Evolutionary conservation across 2,329 filamentous ascomycete genomes (phyloP).

Genomic region (Rutstroemia sydowiana): DNA sequence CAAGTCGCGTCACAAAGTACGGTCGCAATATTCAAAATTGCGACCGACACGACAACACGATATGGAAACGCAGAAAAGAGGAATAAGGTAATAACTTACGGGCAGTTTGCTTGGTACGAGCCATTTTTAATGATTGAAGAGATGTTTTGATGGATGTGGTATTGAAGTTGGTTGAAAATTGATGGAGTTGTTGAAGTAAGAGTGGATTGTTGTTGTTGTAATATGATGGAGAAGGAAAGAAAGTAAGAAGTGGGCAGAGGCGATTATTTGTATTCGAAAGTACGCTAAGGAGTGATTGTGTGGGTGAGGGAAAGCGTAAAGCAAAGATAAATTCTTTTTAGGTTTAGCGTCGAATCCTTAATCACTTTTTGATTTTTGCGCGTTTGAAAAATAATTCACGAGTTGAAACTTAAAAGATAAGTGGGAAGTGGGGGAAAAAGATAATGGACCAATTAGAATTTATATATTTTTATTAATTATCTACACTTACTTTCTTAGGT

Average conservation of each 20-base stretch:
- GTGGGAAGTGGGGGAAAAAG: no score
- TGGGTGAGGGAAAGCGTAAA: conserved; percentile 7
- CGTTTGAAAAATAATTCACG: no score
- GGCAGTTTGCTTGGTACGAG: conserved; percentile 31
- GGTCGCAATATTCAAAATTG: conserved; percentile 19
- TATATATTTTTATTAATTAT: no score
- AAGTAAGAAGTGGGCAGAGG: conserved; percentile 25
- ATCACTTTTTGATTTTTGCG: background rate
- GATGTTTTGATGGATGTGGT: conserved; percentile 4
- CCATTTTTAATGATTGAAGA: conserved; percentile 29
- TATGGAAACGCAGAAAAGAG: background rate
- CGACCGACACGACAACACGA: conserved; percentile 17
- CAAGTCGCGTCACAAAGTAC: conserved; percentile 12
- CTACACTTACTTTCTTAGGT: no score
- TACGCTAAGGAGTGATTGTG: conserved; percentile 23
- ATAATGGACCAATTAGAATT: no score
- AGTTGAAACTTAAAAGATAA: no score
- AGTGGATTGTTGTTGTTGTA: conserved; percentile 18
- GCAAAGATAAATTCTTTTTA: background rate
- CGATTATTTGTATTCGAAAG: conserved; percentile 28
- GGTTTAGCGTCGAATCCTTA: background rate
- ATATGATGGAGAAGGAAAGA: conserved; percentile 23
- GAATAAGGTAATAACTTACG: conserved; percentile 9
- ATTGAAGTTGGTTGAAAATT: conserved; percentile 15
- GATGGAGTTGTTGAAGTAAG: conserved; percentile 12